Conservation (phyloP, 1,139 yeast genomes). For the Hanseniaspora uvarum region DNA sequence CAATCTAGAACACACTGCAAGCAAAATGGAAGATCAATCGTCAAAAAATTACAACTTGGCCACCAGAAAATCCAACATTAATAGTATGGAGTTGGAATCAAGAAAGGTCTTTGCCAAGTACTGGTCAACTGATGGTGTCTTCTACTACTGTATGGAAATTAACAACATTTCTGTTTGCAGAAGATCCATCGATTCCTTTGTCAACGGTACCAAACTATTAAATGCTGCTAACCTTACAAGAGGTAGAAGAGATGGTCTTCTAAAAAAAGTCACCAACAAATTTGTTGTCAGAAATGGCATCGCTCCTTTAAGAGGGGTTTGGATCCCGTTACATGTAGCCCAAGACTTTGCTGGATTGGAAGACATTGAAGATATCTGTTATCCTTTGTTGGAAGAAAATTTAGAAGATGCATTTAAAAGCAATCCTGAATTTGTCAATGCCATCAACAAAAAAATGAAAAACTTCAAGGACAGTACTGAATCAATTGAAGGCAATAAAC, state of each 20-base stretch:
- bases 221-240: constrained; percentile 94
- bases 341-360: constrained; percentile 84
- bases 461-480: not conserved
- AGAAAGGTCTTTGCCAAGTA: constrained; percentile 15
- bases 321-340: constrained; percentile 96
- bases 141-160: constrained; percentile 92
- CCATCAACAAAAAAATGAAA: constrained; percentile 2
- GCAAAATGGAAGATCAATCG: not conserved
- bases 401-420: constrained; percentile 61
- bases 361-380: constrained; percentile 71
- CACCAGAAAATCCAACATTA: not conserved
- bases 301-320: constrained; percentile 93
- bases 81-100: not conserved
- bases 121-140: constrained; percentile 19
- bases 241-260: constrained; percentile 88
- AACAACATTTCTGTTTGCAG: constrained; percentile 84
- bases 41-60: not conserved
- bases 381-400: constrained; percentile 81
- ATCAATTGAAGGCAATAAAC: not conserved
- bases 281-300: constrained; percentile 94
- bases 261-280: constrained; percentile 77
- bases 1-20: too few species aligned
- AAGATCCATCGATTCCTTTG: constrained; percentile 86
- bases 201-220: constrained; percentile 83
- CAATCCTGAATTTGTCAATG: constrained; percentile 8